phyloP scores from a whole-genome alignment of 2,329 filamentous ascomycete genomes.

The Blastomyces parvus region DNA sequence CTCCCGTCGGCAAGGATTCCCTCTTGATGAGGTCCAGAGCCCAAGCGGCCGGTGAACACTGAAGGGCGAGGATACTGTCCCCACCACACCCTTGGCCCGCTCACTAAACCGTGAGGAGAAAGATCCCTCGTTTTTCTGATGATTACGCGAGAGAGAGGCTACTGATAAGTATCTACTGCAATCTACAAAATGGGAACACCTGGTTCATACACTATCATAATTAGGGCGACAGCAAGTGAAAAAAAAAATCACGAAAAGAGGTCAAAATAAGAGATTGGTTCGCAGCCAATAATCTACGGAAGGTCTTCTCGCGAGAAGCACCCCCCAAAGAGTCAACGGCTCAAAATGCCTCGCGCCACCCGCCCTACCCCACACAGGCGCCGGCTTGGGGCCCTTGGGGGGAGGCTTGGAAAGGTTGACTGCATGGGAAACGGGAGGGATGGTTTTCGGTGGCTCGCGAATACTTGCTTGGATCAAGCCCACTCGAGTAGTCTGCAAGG shows the following conservation, averaged over 20 bases:
- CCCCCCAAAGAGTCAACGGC: too few species aligned
- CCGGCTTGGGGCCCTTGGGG: background rate
- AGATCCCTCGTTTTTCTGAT: background rate
- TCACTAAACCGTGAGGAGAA: background rate
- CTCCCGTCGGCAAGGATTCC: background rate
- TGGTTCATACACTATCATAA: background rate
- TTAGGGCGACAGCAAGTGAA: background rate
- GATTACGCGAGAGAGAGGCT: background rate
- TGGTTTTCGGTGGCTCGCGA: background rate
- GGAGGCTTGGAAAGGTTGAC: background rate
- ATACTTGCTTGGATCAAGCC: background rate
- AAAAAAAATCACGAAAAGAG: background rate
- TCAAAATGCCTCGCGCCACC: background rate
- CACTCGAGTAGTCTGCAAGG: background rate
- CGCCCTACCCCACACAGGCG: background rate
- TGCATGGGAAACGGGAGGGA: too few species aligned
- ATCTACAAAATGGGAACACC: background rate
- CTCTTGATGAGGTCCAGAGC: background rate
- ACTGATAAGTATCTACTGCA: background rate
- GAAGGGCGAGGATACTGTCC: background rate
- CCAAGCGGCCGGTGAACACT: background rate
- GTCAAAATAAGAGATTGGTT: background rate
- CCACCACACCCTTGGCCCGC: background rate
- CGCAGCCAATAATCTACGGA: background rate
- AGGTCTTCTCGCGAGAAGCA: too few species aligned